Percentiles rank a stretch among this genome's conserved stretches.
phyloP scores from a whole-genome alignment of 2,329 filamentous ascomycete genomes.

The Phaeoacremonium minimum region DNA sequence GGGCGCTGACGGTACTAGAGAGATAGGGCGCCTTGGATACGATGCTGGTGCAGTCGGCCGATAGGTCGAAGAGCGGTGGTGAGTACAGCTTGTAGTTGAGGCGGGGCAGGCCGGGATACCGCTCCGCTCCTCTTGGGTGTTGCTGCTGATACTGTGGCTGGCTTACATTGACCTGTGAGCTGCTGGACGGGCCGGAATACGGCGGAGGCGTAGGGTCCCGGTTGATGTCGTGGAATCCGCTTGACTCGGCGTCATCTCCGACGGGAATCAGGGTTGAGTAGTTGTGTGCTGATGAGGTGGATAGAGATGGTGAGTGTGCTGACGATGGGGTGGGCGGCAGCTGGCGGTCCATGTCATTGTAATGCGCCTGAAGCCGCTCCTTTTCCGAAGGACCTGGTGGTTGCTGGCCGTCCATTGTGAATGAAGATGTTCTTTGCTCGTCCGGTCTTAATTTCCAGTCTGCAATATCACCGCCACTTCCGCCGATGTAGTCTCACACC shows the following conservation, averaged over 20 bases:
- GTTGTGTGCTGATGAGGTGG: too few species aligned
- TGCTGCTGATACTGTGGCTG: slow-evolving; percentile 3
- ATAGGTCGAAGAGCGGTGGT: slow-evolving; percentile 47
- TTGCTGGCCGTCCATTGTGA: too few species aligned
- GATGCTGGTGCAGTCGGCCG: slow-evolving; percentile 41
- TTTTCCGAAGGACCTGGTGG: slow-evolving; percentile 6
- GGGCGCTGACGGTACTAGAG: slow-evolving; percentile 36
- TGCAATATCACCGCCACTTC: too few species aligned
- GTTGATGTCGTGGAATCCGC: background rate
- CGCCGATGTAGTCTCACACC: too few species aligned
- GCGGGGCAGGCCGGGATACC: slow-evolving; percentile 41
- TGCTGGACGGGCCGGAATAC: slow-evolving; percentile 25
- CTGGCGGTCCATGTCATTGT: slow-evolving; percentile 1
- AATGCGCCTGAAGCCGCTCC: slow-evolving; percentile 5
- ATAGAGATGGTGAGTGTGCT: slow-evolving; percentile 1
- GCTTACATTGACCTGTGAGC: slow-evolving; percentile 8
- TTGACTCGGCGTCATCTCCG: background rate
- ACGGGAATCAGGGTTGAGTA: background rate
- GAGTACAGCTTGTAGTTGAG: slow-evolving; percentile 49
- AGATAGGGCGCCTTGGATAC: slow-evolving; percentile 43
- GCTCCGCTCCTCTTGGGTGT: slow-evolving; percentile 20
- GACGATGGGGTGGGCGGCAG: slow-evolving; percentile 3
- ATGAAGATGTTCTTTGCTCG: too few species aligned
- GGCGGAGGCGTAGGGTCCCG: slow-evolving; percentile 21
- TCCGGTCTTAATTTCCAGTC: too few species aligned